phyloP scores from a whole-genome alignment of 257 asterid genomes.

The Nicotiana undulata region DNA sequence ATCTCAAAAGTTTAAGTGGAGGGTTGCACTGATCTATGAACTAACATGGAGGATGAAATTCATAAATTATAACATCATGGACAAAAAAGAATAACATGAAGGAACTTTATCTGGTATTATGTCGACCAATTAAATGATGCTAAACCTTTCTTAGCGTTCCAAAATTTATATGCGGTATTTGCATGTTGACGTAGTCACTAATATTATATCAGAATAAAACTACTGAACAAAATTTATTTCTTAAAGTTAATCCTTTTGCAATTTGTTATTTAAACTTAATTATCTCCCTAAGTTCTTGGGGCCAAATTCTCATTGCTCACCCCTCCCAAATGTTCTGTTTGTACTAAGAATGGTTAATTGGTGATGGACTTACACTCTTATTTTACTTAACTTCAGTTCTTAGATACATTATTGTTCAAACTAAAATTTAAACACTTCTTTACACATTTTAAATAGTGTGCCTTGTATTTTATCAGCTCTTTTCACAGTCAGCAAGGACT shows the following conservation, averaged over 20 bases:
- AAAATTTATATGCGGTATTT: neutral
- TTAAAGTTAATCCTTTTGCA: neutral
- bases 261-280: neutral
- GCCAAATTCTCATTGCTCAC: neutral
- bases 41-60: neutral
- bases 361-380: neutral
- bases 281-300: neutral
- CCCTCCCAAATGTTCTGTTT: neutral
- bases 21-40: neutral
- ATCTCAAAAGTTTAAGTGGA: neutral
- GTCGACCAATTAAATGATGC: neutral
- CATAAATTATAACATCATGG: neutral
- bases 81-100: neutral
- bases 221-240: neutral
- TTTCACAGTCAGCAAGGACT: neutral
- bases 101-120: neutral
- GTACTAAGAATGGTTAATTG: neutral
- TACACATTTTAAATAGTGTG: neutral
- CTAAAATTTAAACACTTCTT: neutral
- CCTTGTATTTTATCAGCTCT: neutral
- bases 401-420: neutral
- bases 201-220: neutral
- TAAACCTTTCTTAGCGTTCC: neutral
- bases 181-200: too few relatives aligned
- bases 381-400: neutral